Evolutionary conservation across 495 filamentous ascomycete species (phyloP), one percentile per base, ranked within the genome.

Genomic region (Aspergillus asperescens): DNA sequence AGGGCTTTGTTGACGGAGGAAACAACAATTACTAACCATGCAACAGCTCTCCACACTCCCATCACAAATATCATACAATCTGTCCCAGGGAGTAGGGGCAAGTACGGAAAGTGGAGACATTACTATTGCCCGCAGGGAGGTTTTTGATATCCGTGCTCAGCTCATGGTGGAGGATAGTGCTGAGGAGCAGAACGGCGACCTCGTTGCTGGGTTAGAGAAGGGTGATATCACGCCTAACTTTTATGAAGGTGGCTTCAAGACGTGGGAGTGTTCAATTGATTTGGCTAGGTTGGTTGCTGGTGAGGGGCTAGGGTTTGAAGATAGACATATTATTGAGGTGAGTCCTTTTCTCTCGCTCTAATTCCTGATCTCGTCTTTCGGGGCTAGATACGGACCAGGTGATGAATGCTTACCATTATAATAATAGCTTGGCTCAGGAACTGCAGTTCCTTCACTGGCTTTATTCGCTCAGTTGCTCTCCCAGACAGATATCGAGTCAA

Each of bases 181-280:
- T 19, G 59, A 66, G 10, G 66, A 79, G 25, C 68, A 69, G 34
- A 67, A 77, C 38, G 59, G 70, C 56, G 65, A 73, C 50, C 59
- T 74, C 15, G 74, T 75, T 34, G 60, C 80, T 16, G 83, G 83
- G 18, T 75, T 93, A 8, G 88, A 85, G 27, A 76, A 87, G 61
- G 85, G 88, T 52, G 93, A 98, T 64, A 83, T 98, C 61, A 87
- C 83, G 64, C 87, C 89, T 10, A 85, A 87, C 55, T 83, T 96
- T 61, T 98, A 98, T 67, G 93, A 98, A 66, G 93, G 93, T 31
- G 93, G 93, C n/a, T 91, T 96, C 70, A 97, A 98, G 74, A 95
- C 89, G 57, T 98, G 93, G 93, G 93, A 98, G 70, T 95, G 93
- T 71, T 84, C 87, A 9, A 70, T 94, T 47, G 93, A 97, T 70